These are phyloP conservation scores for Hypocrella siamensis DNA, from an alignment of 2,329 filamentous ascomycete genomes.

Conservation along the genomic window DNA sequence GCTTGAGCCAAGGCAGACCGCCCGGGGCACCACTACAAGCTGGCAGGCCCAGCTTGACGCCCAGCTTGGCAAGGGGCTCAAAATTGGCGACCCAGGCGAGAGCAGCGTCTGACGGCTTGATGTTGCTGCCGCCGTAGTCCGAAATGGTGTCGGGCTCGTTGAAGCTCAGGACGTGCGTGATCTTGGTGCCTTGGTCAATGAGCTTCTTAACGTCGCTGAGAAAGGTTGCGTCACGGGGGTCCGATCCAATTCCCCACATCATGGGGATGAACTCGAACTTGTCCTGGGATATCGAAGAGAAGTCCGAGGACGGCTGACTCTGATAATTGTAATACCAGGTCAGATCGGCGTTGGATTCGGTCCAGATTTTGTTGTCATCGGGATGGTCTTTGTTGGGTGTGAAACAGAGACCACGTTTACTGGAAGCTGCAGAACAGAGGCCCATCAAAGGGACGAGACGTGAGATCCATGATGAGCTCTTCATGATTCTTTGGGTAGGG, in stretches of 20 bases:
- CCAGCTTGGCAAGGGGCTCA: slow-evolving; percentile 47
- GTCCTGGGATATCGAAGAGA: slow-evolving; percentile 29
- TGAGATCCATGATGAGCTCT: neutral
- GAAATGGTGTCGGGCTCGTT: slow-evolving; percentile 58
- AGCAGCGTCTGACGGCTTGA: slow-evolving; percentile 46
- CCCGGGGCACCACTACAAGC: slow-evolving; percentile 46
- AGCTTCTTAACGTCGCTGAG: slow-evolving; percentile 39
- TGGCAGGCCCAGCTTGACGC: slow-evolving; percentile 54
- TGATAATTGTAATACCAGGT: slow-evolving; percentile 82
- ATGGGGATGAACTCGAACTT: slow-evolving; percentile 64
- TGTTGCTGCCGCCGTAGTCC: slow-evolving; percentile 43
- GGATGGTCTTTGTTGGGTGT: slow-evolving; percentile 39
- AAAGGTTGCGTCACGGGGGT: slow-evolving; percentile 41
- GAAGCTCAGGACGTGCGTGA: slow-evolving; percentile 57
- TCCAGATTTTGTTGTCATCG: slow-evolving; percentile 52
- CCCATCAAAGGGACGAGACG: slow-evolving; percentile 7
- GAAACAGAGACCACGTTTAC: slow-evolving; percentile 61
- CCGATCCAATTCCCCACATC: slow-evolving; percentile 50
- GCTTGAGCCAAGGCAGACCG: slow-evolving; percentile 50
- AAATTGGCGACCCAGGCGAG: slow-evolving; percentile 56
- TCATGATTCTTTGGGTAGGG: neutral
- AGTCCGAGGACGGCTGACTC: slow-evolving; percentile 36
- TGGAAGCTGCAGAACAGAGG: slow-evolving; percentile 13
- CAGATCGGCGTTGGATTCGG: slow-evolving; percentile 36
- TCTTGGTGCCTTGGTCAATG: slow-evolving; percentile 35